Base-by-base conservation (phyloP, 768 basidiomycete species). In the Suillus subalutaceus region DNA sequence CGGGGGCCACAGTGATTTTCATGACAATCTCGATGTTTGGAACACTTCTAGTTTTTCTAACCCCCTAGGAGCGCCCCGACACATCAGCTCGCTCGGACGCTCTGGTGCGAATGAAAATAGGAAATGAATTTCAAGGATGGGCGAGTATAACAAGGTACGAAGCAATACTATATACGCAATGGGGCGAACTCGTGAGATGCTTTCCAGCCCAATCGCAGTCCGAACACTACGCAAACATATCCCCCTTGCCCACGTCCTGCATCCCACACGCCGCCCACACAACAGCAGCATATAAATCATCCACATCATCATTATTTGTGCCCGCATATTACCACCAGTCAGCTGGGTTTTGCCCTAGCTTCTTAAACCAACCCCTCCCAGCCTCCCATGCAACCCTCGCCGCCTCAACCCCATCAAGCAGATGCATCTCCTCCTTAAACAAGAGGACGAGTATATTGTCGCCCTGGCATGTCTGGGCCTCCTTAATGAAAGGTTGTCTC, bases 381-480 rank as follows among this genome's bases (percentile, higher is more conserved):
- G 83, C 84, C 72, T 88, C 85, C 69, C 83, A 88, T 8, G 78
- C 76, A 20, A 85, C 81, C 67, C 80, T 82, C n/a, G 81, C 80
- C 1, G 85, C 82, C 71, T 89, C 88, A 4, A 90, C 87, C 0
- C 87, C 86, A 20, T 89, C 89, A 8, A 90, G 72, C 4, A 87
- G 79, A 73, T 92, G 90, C 2, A 83, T 80, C 69, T 90, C 88
- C 30, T 85, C 84, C 23, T 85, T n/a, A n/a, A 90, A 91, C 58
- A 35, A 35, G 5, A 35, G 32, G 32, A 35, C 32, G n/a, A n/a
- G n/a, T n/a, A n/a, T n/a, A n/a, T n/a, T n/a, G 32, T 35, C 4
- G 32, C 32, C 32, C 32, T 35, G 32, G 32, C 6, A 35, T 35
- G 32, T 35, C 32, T 35, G n/a, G 32, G 3, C 32, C 5, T 5